phyloP scores from a whole-genome alignment of 2,329 filamentous ascomycete genomes.

The Fusarium anguioides region DNA sequence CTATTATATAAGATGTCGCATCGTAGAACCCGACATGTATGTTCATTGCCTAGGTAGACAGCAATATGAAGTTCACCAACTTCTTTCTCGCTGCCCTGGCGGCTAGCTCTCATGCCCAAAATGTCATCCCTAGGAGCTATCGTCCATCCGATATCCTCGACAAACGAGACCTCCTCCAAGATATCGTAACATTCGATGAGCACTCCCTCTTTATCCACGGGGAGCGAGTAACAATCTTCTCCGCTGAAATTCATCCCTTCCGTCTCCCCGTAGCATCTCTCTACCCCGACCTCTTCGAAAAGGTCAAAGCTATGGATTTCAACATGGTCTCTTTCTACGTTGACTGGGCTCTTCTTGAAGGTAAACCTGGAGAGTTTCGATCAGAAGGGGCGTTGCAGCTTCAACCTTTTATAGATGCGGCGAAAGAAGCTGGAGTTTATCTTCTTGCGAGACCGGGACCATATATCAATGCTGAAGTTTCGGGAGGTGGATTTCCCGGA shows the following conservation, averaged over 20 bases:
- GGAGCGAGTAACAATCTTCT: constrained; percentile 77
- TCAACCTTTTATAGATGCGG: constrained; percentile 81
- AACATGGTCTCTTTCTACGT: constrained; percentile 83
- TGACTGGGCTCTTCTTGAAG: constrained; percentile 82
- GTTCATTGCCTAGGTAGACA: fast-evolving
- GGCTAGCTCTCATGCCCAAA: constrained; percentile 24
- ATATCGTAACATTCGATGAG: constrained; percentile 75
- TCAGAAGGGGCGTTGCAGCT: constrained; percentile 78
- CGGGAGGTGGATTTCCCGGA: constrained; percentile 82
- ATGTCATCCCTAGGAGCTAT: constrained; percentile 23
- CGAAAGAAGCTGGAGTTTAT: constrained; percentile 78
- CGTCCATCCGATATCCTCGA: constrained; percentile 41
- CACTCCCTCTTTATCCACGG: constrained; percentile 77
- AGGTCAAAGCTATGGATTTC: constrained; percentile 83
- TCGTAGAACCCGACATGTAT: no score
- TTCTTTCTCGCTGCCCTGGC: constrained; percentile 1
- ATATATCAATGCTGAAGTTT: constrained; percentile 82
- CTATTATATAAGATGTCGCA: constrained; percentile 1
- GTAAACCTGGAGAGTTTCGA: constrained; percentile 74
- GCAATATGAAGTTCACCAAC: constrained; percentile 28
- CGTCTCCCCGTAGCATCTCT: constrained; percentile 59
- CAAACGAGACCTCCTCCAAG: constrained; percentile 46
- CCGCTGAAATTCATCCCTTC: constrained; percentile 79
- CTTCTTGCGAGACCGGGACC: constrained; percentile 77
- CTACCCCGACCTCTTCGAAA: constrained; percentile 81